A percentile compares a stretch with the other conserved stretches of the same genome.
phyloP scores from a whole-genome alignment of 306 rosid genomes.

The Alnus glutinosa region DNA sequence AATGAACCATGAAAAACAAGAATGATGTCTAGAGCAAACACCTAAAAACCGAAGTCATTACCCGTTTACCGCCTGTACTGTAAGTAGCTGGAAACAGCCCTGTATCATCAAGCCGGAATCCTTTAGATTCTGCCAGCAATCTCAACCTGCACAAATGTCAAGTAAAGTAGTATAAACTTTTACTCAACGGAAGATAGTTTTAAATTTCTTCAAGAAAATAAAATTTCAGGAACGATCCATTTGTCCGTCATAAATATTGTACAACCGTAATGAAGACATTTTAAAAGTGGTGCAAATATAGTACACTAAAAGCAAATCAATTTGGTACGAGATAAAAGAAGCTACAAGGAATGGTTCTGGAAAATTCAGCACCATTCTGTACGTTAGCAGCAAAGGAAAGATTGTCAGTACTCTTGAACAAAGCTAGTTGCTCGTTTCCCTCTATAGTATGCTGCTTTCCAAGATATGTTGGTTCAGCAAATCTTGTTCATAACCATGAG shows the following conservation, averaged over 20 bases:
- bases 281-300: background rate
- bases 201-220: background rate
- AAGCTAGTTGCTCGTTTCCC: background rate
- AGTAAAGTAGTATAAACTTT: background rate
- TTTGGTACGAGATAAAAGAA: background rate
- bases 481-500: background rate
- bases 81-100: slow-evolving; percentile 76
- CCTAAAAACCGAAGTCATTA: slow-evolving; percentile 28
- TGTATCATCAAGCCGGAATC: slow-evolving; percentile 87
- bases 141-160: slow-evolving; percentile 64
- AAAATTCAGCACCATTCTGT: background rate
- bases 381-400: background rate
- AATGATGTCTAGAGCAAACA: background rate
- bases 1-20: slow-evolving; percentile 9
- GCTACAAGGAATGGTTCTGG: background rate
- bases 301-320: background rate
- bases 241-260: background rate
- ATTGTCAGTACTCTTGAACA: background rate
- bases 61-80: slow-evolving; percentile 73
- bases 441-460: slow-evolving; percentile 5
- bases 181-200: background rate
- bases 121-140: slow-evolving; percentile 83
- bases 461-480: slow-evolving; percentile 3
- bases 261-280: background rate
- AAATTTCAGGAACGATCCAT: background rate